These are phyloP conservation scores for Neurospora crassa DNA, from an alignment of 2,329 filamentous ascomycete species.

Conservation along the genomic window DNA sequence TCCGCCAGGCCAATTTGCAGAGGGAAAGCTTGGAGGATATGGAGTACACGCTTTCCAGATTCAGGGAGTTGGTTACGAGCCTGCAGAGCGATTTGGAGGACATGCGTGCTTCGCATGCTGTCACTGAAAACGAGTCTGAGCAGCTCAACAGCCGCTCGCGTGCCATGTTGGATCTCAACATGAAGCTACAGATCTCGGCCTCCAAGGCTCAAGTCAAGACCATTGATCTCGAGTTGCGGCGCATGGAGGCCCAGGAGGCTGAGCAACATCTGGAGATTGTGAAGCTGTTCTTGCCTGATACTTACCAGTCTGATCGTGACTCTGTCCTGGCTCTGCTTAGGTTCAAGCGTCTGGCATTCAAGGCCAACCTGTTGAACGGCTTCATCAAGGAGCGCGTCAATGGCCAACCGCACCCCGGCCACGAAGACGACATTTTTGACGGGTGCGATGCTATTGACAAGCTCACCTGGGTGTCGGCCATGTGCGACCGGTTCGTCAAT, in stretches of 20 bases:
- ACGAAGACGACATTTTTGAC: constrained; percentile 70
- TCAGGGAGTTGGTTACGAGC: constrained; percentile 79
- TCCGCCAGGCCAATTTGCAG: constrained; percentile 62
- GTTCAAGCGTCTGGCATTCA: constrained; percentile 83
- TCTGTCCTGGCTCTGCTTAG: constrained; percentile 82
- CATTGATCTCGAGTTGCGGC: constrained; percentile 80
- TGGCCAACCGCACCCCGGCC: constrained; percentile 54
- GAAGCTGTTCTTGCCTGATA: constrained; percentile 79
- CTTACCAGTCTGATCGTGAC: constrained; percentile 69
- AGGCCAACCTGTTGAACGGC: constrained; percentile 66
- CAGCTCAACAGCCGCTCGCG: constrained; percentile 81
- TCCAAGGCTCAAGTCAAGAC: constrained; percentile 90
- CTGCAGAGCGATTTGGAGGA: constrained; percentile 83
- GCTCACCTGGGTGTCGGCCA: constrained; percentile 70
- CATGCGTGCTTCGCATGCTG: constrained; percentile 82
- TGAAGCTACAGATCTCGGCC: constrained; percentile 84
- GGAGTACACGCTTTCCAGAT: constrained; percentile 81
- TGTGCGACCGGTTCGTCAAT: constrained; percentile 76
- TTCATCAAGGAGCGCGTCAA: constrained; percentile 73
- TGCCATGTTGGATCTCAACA: constrained; percentile 93
- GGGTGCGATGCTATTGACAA: constrained; percentile 78
- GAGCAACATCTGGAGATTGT: constrained; percentile 82
- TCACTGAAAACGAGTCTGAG: constrained; percentile 86
- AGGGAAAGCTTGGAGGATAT: constrained; percentile 76
- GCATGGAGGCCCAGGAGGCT: constrained; percentile 81